A percentile compares a stretch with the other conserved stretches of the same genome.
Evolutionary conservation across 2,329 filamentous ascomycete genomes (phyloP).

Genomic region (Colletotrichum australisinense): DNA sequence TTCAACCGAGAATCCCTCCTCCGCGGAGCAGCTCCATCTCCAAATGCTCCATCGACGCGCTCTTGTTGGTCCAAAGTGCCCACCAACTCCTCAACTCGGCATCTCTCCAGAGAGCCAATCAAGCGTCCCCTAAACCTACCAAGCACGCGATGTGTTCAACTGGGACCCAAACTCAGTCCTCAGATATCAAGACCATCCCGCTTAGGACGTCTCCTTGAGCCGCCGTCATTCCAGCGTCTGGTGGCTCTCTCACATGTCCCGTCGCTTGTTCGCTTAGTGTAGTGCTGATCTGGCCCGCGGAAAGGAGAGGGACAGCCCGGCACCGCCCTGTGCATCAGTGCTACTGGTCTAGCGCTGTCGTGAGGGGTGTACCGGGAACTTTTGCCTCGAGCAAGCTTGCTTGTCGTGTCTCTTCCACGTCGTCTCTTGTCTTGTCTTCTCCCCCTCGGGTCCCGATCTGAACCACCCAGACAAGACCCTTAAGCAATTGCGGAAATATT

Average conservation of each 20-base stretch:
- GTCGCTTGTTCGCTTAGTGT: conserved; percentile 24
- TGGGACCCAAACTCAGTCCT: background rate
- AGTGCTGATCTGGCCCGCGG: conserved; percentile 36
- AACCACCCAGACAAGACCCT: conserved; percentile 3
- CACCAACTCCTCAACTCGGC: conserved; percentile 4
- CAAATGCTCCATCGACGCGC: conserved; percentile 3
- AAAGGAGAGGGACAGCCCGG: conserved; percentile 30
- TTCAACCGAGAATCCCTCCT: background rate
- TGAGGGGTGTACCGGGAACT: conserved; percentile 19
- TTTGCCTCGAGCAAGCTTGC: conserved; percentile 16
- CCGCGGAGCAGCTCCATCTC: background rate
- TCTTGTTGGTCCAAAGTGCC: conserved; percentile 2
- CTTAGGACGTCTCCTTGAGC: background rate
- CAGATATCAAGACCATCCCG: conserved; percentile 4
- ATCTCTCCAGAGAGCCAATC: conserved; percentile 8
- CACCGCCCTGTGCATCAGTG: conserved; percentile 28
- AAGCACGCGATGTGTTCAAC: background rate
- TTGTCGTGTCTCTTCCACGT: background rate
- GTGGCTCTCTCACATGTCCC: conserved; percentile 17
- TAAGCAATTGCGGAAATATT: background rate
- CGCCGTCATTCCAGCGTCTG: conserved; percentile 15
- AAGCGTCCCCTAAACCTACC: background rate
- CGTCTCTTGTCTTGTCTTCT: conserved; percentile 5
- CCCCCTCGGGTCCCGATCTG: background rate
- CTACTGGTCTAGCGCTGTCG: conserved; percentile 24